A percentile compares a stretch with the other conserved stretches of the same genome.
Evolutionary conservation across 139 green algal genomes (phyloP).

Genomic region (Closterium sp.): DNA sequence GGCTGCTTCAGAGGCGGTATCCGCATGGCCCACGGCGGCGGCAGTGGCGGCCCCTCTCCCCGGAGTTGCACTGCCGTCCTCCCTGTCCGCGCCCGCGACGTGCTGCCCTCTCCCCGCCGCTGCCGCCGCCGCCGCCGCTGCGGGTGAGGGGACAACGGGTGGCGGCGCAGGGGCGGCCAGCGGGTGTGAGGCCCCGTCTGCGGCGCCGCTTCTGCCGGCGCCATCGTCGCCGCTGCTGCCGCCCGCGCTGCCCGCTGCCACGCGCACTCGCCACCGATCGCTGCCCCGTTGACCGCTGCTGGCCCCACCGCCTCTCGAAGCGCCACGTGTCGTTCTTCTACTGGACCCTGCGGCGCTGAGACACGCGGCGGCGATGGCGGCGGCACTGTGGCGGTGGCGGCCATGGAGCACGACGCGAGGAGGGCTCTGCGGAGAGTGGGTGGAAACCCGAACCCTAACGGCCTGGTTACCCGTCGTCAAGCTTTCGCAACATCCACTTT

Average conservation of each 20-base stretch:
- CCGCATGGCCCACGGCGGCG: background rate
- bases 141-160: background rate
- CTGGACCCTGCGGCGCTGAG: background rate
- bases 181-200: background rate
- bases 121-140: background rate
- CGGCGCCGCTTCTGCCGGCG: background rate
- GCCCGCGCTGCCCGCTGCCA: background rate
- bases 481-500: background rate
- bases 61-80: background rate
- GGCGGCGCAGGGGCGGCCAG: background rate
- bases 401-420: background rate
- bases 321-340: background rate
- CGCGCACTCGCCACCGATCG: background rate
- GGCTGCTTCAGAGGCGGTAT: background rate
- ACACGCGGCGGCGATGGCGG: no score
- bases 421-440: background rate
- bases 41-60: background rate
- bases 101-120: background rate
- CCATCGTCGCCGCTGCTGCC: no score
- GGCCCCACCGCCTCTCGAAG: background rate
- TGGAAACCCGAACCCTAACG: background rate
- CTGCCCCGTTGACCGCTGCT: background rate
- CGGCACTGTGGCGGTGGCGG: background rate
- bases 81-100: background rate
- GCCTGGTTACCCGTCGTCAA: background rate